These are phyloP conservation scores for Volvox reticuliferus DNA, from an alignment of 139 green algal species.

Conservation along the genomic window DNA sequence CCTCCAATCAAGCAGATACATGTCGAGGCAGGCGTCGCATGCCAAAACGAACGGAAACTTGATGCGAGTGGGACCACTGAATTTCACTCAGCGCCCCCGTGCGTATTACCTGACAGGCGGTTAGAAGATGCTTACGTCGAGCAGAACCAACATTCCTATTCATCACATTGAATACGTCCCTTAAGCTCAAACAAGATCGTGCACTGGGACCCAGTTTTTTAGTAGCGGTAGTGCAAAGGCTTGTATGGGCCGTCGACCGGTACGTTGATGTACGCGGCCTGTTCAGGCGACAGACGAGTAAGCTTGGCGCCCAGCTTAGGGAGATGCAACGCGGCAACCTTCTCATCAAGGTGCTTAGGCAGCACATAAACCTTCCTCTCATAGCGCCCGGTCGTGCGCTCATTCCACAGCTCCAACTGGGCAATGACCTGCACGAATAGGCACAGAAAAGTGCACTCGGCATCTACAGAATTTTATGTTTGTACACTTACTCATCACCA, in stretches of 20 bases:
- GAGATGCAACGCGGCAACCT: slow-evolving; percentile 97
- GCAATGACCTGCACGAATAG: slow-evolving; percentile 84
- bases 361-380: slow-evolving; percentile 99
- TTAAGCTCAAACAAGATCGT: too few species aligned
- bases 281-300: slow-evolving; percentile 89
- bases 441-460: background rate
- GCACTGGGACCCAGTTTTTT: too few species aligned
- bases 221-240: slow-evolving; percentile 97
- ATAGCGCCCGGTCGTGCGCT: slow-evolving; percentile 94
- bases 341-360: slow-evolving; percentile 99
- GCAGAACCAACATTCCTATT: too few species aligned
- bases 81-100: too few species aligned
- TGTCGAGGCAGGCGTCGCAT: too few species aligned
- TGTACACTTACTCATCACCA: too few species aligned
- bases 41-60: too few species aligned
- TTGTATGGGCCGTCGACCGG: slow-evolving; percentile 95
- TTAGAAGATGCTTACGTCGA: too few species aligned
- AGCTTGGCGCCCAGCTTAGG: slow-evolving; percentile 97
- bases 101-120: too few species aligned
- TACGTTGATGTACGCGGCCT: slow-evolving; percentile 99
- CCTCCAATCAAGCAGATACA: background rate
- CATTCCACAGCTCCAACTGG: slow-evolving; percentile 99
- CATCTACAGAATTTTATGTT: too few species aligned
- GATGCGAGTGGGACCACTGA: too few species aligned
- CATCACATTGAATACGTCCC: too few species aligned